Percentiles rank a stretch among this genome's conserved stretches.
phyloP scores from a whole-genome alignment of 2,329 filamentous ascomycete genomes.

The Aschersonia sp. region DNA sequence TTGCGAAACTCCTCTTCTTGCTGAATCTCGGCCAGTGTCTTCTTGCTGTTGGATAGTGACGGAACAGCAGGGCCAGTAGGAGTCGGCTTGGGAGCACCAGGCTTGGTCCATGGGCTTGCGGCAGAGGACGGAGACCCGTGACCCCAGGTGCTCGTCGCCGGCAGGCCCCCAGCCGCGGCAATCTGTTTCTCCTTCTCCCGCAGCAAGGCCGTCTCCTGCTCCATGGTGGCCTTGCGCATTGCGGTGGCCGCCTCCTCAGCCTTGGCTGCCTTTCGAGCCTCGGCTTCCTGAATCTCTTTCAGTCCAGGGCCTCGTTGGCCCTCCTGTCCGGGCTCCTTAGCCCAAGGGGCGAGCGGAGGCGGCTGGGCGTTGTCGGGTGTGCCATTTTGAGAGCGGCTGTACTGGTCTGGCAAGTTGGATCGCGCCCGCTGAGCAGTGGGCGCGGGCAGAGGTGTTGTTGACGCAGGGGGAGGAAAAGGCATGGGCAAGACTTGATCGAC shows the following conservation, averaged over 20 bases:
- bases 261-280: conserved; percentile 85
- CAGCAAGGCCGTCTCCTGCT: conserved; percentile 57
- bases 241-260: conserved; percentile 70
- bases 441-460: conserved; percentile 70
- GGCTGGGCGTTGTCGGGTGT: conserved; percentile 50
- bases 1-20: conserved; percentile 80
- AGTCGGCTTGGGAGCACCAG: conserved; percentile 29
- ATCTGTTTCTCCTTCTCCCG: conserved; percentile 41
- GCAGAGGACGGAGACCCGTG: conserved; percentile 57
- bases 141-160: conserved; percentile 81
- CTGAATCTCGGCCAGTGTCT: conserved; percentile 91
- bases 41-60: conserved; percentile 41
- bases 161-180: conserved; percentile 54
- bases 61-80: conserved; percentile 10
- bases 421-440: conserved; percentile 76
- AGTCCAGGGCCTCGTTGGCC: conserved; percentile 75
- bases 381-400: conserved; percentile 57
- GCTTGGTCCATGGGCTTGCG: conserved; percentile 56
- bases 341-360: conserved; percentile 84
- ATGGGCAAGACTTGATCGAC: conserved; percentile 53
- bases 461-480: conserved; percentile 58
- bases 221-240: conserved; percentile 60
- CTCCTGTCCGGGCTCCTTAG: conserved; percentile 62
- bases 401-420: conserved; percentile 70
- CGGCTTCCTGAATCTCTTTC: conserved; percentile 92